Evolutionary conservation across 2,329 filamentous ascomycete genomes (phyloP).

Genomic region (Cadophora luteo-olivacea): DNA sequence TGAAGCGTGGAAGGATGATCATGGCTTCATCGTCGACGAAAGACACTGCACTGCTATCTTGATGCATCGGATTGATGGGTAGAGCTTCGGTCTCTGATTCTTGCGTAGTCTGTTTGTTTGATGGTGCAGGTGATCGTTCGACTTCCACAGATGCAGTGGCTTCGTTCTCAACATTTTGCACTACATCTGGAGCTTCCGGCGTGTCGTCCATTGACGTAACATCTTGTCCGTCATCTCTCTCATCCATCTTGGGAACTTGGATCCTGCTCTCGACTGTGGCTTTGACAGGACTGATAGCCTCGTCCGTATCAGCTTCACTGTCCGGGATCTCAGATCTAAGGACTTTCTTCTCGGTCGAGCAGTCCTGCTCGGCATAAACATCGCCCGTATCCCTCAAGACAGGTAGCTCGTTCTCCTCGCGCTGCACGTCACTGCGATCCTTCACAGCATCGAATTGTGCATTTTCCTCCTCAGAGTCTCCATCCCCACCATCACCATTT

Average conservation of each 20-base stretch:
- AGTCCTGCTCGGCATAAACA: neutral
- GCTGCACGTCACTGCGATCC: neutral
- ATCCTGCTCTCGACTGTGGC: neutral
- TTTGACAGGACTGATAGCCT: conserved; percentile 6
- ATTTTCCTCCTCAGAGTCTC: no score
- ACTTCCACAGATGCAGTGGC: neutral
- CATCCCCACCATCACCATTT: no score
- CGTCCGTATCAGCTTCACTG: conserved; percentile 23
- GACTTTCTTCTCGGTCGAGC: neutral
- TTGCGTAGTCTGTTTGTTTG: neutral
- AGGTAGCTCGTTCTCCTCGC: conserved; percentile 8
- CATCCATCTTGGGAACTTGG: neutral
- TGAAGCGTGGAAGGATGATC: neutral
- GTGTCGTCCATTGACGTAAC: neutral
- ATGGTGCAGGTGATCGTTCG: neutral
- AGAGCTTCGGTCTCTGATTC: neutral
- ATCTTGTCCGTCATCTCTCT: neutral
- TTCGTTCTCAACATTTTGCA: neutral
- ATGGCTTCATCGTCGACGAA: conserved; percentile 7
- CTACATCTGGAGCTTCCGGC: neutral
- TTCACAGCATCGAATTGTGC: no score
- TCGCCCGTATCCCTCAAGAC: neutral
- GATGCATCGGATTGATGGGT: neutral
- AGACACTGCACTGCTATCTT: neutral
- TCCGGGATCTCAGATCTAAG: conserved; percentile 27